Evolutionary conservation across 768 basidiomycete species (phyloP).

Genomic region (Hericium rajendrae): DNA sequence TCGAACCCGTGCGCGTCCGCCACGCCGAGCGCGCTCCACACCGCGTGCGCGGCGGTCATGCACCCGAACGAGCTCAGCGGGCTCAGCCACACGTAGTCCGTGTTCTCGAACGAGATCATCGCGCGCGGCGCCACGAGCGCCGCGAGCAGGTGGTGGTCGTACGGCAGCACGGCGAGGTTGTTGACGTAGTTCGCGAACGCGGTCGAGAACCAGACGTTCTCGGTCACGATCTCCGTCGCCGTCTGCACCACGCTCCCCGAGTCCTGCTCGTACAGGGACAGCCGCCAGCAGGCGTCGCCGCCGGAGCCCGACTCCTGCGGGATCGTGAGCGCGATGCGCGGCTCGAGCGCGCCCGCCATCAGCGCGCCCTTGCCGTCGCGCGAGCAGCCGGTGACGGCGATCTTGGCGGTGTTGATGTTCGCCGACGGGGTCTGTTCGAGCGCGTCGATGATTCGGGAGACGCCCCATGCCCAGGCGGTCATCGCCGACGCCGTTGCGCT

Average conservation of each 20-base stretch:
- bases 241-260: slow-evolving; percentile 40
- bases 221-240: slow-evolving; percentile 45
- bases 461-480: slow-evolving; percentile 57
- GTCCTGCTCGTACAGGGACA: slow-evolving; percentile 38
- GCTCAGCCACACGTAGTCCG: slow-evolving; percentile 47
- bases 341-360: slow-evolving; percentile 49
- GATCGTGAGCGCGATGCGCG: slow-evolving; percentile 48
- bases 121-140: slow-evolving; percentile 47
- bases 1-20: slow-evolving; percentile 40
- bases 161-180: slow-evolving; percentile 37
- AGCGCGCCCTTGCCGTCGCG: slow-evolving; percentile 54
- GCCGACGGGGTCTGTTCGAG: slow-evolving; percentile 38
- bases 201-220: slow-evolving; percentile 56
- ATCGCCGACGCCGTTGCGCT: slow-evolving; percentile 39
- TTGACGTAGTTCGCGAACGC: slow-evolving; percentile 38
- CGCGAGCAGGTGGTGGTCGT: slow-evolving; percentile 50
- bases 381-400: slow-evolving; percentile 52
- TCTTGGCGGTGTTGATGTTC: slow-evolving; percentile 36
- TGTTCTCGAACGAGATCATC: slow-evolving; percentile 45
- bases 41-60: slow-evolving; percentile 38
- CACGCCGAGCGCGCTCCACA: slow-evolving; percentile 42
- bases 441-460: slow-evolving; percentile 51
- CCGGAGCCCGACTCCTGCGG: slow-evolving; percentile 57
- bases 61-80: slow-evolving; percentile 41
- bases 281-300: slow-evolving; percentile 50